phyloP scores from a whole-genome alignment of 345 rosid species.

The Xanthoceras sorbifolium region DNA sequence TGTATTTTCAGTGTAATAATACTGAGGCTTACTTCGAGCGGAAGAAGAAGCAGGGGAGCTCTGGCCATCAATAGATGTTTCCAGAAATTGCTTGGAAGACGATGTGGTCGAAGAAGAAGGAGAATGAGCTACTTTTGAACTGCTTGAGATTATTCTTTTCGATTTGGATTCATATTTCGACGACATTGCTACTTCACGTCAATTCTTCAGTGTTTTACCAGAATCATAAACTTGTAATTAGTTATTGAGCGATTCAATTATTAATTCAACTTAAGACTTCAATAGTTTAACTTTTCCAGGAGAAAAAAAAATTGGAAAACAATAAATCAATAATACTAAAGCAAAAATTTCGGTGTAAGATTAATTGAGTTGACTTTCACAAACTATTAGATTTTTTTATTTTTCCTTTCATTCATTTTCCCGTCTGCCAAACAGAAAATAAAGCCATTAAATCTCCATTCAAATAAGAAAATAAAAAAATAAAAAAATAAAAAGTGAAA shows the following conservation, averaged over 20 bases:
- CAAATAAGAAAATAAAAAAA: neutral
- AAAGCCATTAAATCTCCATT: neutral
- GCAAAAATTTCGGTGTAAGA: neutral
- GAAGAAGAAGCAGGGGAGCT: slow-evolving; percentile 98
- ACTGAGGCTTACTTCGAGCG: slow-evolving; percentile 81
- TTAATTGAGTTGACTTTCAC: slow-evolving; percentile 17
- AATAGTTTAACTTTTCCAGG: neutral
- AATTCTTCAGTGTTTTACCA: slow-evolving; percentile 24
- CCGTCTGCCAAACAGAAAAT: neutral
- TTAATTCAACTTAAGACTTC: neutral
- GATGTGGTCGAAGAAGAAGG: slow-evolving; percentile 89
- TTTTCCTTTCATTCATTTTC: neutral
- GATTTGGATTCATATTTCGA: slow-evolving; percentile 63
- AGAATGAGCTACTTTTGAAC: slow-evolving; percentile 66
- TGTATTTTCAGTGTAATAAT: slow-evolving; percentile 55
- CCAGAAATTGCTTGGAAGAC: slow-evolving; percentile 76
- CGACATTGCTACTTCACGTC: slow-evolving; percentile 59
- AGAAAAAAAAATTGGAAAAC: neutral
- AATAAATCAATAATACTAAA: neutral
- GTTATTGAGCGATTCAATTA: neutral
- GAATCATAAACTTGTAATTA: slow-evolving; percentile 5
- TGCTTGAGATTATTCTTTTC: slow-evolving; percentile 46
- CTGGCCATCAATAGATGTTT: slow-evolving; percentile 80
- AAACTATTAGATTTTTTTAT: neutral
- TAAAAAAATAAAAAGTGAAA: neutral